Evolutionary conservation across 2,329 filamentous ascomycete genomes (phyloP), one percentile per base, ranked within the genome.

Genomic region (Juglanconis sp.): DNA sequence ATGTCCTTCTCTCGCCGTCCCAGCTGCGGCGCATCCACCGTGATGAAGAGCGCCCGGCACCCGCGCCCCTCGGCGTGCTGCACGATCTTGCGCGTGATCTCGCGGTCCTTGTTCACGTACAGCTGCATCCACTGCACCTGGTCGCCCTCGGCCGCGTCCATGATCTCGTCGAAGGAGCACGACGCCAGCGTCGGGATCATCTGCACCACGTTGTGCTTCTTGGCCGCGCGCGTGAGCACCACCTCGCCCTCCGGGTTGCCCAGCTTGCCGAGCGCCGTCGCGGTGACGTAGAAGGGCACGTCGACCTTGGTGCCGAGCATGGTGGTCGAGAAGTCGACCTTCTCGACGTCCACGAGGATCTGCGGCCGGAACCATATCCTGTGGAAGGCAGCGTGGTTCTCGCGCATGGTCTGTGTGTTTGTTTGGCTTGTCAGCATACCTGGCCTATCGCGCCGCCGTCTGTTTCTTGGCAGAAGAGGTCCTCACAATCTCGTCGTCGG

Each of bases 121-220:
- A 99, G 85, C 77, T 99, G 95, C 66, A 99, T 81, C 95, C 95
- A 99, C 76, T 98, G 95, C 4, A 92, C 87, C 74, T 97, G 93
- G 64, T 89, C 88, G 49, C 84, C 90, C 64, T 85, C 80, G 35
- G 82, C 85, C 17, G 93, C 95, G 73, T 98, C 95, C 65, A 96
- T 81, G 62, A 99, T 96, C 76, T 99, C 94, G 77, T 99, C 95
- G 69, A 99, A 97, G 1, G 92, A 95, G 79, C 95, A 98, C 2
- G 92, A 97, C 2, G 95, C 95, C 6, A 99, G 82, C 3, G 95
- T 99, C 2, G 95, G 95, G 63, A 99, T 98, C 95, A 99, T 99
- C 76, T 99, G 95, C 63, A 98, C 85, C 55, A 98, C 89, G 71
- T 93, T 86, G 81, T 98, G 94, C 71, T 89, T 91, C 72, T 84